Percentiles rank a stretch among this genome's conserved stretches.
phyloP scores from a whole-genome alignment of 305 asterid species.

The Fraxinus sp. region DNA sequence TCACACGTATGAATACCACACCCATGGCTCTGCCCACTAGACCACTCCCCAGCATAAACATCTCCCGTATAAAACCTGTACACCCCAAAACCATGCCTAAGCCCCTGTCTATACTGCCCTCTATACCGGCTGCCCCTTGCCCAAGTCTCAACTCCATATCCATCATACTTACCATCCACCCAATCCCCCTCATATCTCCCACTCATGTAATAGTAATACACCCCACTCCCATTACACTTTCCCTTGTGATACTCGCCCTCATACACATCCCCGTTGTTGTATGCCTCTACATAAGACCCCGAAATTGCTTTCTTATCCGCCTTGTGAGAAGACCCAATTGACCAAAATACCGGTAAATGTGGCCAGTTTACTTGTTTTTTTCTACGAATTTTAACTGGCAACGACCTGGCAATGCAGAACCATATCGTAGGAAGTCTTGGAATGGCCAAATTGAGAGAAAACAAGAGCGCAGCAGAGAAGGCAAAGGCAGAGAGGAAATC shows the following conservation, averaged over 20 bases:
- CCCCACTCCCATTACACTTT: conserved; percentile 89
- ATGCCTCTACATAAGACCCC: conserved; percentile 85
- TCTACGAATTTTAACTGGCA: conserved; percentile 60
- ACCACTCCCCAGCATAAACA: conserved; percentile 96
- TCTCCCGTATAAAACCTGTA: conserved; percentile 91
- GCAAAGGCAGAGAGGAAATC: conserved; percentile 90
- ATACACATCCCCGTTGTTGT: conserved; percentile 87
- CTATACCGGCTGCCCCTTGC: conserved; percentile 84
- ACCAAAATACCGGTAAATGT: conserved; percentile 86
- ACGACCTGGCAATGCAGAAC: conserved; percentile 62
- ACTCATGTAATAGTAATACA: conserved; percentile 92
- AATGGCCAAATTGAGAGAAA: conserved; percentile 81
- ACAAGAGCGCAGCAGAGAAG: conserved; percentile 77
- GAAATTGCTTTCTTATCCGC: conserved; percentile 58
- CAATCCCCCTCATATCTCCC: conserved; percentile 95
- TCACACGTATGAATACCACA: conserved; percentile 87
- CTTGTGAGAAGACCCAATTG: conserved; percentile 71
- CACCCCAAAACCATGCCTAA: conserved; percentile 91
- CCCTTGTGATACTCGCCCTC: conserved; percentile 98
- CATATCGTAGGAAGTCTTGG: conserved; percentile 86
- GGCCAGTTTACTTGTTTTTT: conserved; percentile 45
- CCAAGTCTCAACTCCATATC: conserved; percentile 92
- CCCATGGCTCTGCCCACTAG: conserved; percentile 91
- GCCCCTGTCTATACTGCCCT: conserved; percentile 89
- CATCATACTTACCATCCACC: conserved; percentile 92